phyloP scores from a whole-genome alignment of 2,329 filamentous ascomycete species.

The Graphilbum fragrans region DNA sequence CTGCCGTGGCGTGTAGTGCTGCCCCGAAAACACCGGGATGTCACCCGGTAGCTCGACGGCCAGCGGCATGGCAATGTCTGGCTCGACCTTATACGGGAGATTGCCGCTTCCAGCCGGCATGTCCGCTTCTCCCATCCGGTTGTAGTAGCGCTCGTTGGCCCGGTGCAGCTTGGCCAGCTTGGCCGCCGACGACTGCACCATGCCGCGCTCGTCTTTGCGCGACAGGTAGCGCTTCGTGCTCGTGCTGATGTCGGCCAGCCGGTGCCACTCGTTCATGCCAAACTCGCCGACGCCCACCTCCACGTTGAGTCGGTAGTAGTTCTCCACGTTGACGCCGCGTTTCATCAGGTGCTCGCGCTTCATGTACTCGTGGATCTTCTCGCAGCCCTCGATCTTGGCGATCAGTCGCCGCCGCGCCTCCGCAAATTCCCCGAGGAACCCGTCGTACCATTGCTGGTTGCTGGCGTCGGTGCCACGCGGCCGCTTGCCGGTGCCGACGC shows the following conservation, averaged over 20 bases:
- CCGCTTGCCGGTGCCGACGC: slow-evolving; percentile 85
- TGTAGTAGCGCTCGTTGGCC: slow-evolving; percentile 57
- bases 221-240: slow-evolving; percentile 75
- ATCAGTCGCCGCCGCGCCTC: slow-evolving; percentile 80
- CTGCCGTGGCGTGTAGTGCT: slow-evolving; percentile 28
- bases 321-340: slow-evolving; percentile 71
- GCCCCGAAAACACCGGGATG: slow-evolving; percentile 25
- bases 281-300: slow-evolving; percentile 94
- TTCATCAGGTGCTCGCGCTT: slow-evolving; percentile 62
- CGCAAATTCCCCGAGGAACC: slow-evolving; percentile 82
- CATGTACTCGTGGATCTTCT: slow-evolving; percentile 83
- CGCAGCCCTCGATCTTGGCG: slow-evolving; percentile 88
- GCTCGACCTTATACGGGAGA: slow-evolving; percentile 19
- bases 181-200: slow-evolving; percentile 63
- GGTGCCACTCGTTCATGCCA: slow-evolving; percentile 96
- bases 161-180: slow-evolving; percentile 77
- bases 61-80: slow-evolving; percentile 32
- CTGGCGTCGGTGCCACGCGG: slow-evolving; percentile 54
- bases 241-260: slow-evolving; percentile 89
- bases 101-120: neutral
- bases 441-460: slow-evolving; percentile 81
- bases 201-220: slow-evolving; percentile 59
- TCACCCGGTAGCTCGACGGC: slow-evolving; percentile 49
- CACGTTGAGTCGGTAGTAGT: slow-evolving; percentile 95
- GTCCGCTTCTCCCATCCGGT: slow-evolving; percentile 18